Base-by-base conservation (phyloP, 2,329 filamentous ascomycete genomes). In the Chrysoporthe puriensis region DNA sequence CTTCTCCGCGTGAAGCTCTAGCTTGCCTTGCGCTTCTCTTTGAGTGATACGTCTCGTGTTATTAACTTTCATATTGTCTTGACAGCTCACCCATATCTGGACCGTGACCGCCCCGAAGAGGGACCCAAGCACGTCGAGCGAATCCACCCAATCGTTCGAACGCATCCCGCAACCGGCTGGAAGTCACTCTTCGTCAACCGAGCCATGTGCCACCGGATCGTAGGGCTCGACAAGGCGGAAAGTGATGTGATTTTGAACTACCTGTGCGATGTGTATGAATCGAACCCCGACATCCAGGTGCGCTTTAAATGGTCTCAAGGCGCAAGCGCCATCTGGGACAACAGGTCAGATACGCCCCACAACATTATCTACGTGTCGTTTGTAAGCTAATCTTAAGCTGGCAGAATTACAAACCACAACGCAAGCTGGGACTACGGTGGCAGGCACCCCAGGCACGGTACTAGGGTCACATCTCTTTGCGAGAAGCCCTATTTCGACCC, bases 371-470 rank as follows among this genome's bases (percentile, higher is more conserved):
- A 40, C 9, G 36, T 9, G 36, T 40, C 36, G 5, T 40, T 40
- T 9, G 8, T 6, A 46, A 43, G 40, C 13, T 4, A 7, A 8
- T 54, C 43, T 9, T 32, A 34, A 4, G 11, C 6, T 9, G 11
- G 5, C 44, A 87, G 88, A 50, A 90, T 91, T 68, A 91, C 90
- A 0, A 92, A 92, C 48, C 90, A 93, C 72, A 92, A 91, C 70
- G 90, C 90, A 0, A 89, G 86, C 72, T 93, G 89, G 89, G 90
- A 93, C 71, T 92, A 92, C 73, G 89, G 86, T 44, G 88, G 88
- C 1, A 83, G 80, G 26, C 82, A 91, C 74, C 88, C 90, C 0
- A 82, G 90, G 50, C 90, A 93, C 75, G 91, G 91, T 2, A 93
- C 90, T 0, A 82, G 91, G 40, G 90, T 93, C 3, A 93, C 90